Base-by-base conservation (phyloP, 2,329 filamentous ascomycete species). In the Trichothecium roseum region DNA sequence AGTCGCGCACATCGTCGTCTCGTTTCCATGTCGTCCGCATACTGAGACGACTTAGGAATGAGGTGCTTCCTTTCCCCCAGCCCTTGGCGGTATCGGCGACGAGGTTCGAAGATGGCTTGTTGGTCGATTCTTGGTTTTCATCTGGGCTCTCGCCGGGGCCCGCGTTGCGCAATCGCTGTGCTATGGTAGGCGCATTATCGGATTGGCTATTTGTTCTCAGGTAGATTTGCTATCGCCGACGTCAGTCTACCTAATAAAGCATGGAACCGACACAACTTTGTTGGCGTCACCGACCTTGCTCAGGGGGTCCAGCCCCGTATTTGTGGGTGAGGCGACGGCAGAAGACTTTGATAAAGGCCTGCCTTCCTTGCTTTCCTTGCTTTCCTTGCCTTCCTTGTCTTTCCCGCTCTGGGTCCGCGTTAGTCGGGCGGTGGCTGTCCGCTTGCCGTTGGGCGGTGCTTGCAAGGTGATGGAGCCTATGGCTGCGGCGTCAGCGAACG, bases 41-140 rank as follows among this genome's bases (percentile, higher is more conserved):
- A 48, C 68, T 70, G 37, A 81, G 70, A 37, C 87, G 83, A 56
- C 86, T 93, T 18, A 98, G 73, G 54, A 98, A 94, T 12, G 87
- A 94, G 14, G 82, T 76, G 18, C 84, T 34, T 17, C 34, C 50
- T 35, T 62, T 83, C 79, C 73, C 83, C 61, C 80, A 82, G 41
- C 83, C 78, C 54, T 68, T 80, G 34, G 46, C 48, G 20, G 51
- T 50, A 48, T 76, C 72, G 34, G 53, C 52, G 46, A 40, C 54
- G 42, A 36, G 50, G 41, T 62, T 68, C 36, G 49, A 42, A 5
- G 57, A 43, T 15, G 59, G 47, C 32, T 74, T 69, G 30, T 59
- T 52, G 40, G 59, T 63, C 30, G 56, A 55, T 35, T 57, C 57
- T 17, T 59, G 53, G 10, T 59, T 42, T 5, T 45, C 54, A 37